A percentile compares a stretch with the other conserved stretches of the same genome.
These are phyloP conservation scores for Phyllosticta citriasiana DNA, from an alignment of 2,329 filamentous ascomycete species.

Conservation along the genomic window DNA sequence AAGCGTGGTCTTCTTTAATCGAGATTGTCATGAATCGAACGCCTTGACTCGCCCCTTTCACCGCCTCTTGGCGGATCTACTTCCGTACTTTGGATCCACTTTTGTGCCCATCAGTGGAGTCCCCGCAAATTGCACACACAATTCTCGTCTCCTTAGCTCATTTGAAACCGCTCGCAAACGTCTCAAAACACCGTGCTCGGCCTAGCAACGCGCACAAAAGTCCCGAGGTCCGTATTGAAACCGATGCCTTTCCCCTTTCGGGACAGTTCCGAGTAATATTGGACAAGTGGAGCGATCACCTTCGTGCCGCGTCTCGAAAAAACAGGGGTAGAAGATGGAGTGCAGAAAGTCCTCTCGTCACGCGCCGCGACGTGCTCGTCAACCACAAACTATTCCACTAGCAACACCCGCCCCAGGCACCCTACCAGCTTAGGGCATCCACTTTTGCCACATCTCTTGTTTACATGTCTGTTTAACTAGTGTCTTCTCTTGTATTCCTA, in stretches of 20 bases:
- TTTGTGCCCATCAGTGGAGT: not conserved
- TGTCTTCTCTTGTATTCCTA: not conserved
- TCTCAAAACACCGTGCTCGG: not conserved
- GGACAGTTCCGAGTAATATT: not conserved
- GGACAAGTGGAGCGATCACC: not conserved
- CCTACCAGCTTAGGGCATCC: not conserved
- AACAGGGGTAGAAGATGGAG: not conserved
- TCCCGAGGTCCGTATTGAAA: not conserved
- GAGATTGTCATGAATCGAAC: not conserved
- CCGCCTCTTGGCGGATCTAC: not conserved
- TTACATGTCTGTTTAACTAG: not conserved
- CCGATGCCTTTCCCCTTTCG: not conserved
- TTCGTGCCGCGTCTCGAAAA: not conserved
- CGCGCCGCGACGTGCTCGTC: not conserved
- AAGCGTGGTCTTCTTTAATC: not conserved
- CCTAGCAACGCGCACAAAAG: not conserved
- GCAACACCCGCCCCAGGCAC: not conserved
- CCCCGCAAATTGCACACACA: not conserved
- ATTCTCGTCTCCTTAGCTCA: not conserved
- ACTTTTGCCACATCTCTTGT: not conserved
- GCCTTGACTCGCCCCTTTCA: not conserved
- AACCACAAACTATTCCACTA: not conserved
- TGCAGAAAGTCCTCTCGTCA: not conserved
- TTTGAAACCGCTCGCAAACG: not conserved
- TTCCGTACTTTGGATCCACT: not conserved